These are phyloP conservation scores for Acacia melanoxylon DNA, from an alignment of 306 rosid genomes.

Conservation along the genomic window DNA sequence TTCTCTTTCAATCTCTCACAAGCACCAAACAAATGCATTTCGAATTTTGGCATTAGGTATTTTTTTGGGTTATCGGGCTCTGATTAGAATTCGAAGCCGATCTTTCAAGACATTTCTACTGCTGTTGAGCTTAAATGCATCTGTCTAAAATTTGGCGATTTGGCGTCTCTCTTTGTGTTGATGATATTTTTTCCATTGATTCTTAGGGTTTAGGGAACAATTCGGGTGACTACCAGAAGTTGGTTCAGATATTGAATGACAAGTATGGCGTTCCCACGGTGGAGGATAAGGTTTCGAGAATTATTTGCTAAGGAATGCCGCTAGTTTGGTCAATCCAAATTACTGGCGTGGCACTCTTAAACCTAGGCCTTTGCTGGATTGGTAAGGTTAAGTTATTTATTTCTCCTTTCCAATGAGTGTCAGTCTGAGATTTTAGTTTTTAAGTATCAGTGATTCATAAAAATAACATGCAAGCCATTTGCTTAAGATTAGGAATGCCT, in stretches of 20 bases:
- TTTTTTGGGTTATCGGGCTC: background rate
- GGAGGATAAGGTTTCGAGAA: constrained; percentile 72
- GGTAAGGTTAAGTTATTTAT: constrained; percentile 38
- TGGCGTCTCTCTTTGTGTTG: background rate
- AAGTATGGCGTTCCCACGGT: constrained; percentile 62
- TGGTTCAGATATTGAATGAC: constrained; percentile 48
- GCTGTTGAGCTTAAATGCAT: background rate
- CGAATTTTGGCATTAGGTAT: no score
- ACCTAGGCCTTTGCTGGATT: constrained; percentile 82
- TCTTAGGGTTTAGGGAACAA: constrained; percentile 89
- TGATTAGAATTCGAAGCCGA: background rate
- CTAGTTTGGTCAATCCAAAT: constrained; percentile 72
- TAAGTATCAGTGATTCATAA: background rate
- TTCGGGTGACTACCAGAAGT: constrained; percentile 63
- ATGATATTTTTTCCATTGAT: background rate
- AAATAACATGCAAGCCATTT: background rate
- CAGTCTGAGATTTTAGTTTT: background rate
- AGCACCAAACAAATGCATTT: background rate
- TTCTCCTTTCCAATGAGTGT: background rate
- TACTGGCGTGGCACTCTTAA: constrained; percentile 90
- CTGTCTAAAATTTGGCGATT: background rate
- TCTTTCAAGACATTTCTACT: background rate
- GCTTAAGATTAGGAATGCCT: background rate
- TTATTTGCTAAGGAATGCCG: constrained; percentile 82
- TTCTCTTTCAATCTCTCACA: background rate